These are phyloP conservation scores for Irpex lacteus DNA, from an alignment of 1,284 basidiomycete genomes.

Conservation along the genomic window DNA sequence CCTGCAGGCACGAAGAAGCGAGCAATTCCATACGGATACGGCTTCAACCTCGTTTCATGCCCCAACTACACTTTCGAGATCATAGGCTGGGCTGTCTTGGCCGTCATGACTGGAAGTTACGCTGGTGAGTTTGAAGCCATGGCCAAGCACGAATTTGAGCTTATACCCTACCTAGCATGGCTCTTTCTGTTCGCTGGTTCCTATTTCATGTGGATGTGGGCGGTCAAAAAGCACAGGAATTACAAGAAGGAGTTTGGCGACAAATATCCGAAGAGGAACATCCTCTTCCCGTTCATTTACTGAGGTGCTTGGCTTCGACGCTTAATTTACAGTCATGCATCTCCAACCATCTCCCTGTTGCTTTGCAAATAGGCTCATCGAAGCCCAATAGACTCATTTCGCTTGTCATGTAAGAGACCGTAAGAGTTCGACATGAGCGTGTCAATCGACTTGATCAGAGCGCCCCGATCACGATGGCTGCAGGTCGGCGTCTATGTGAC, in stretches of 20 bases:
- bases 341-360: not conserved
- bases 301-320: slow-evolving; percentile 24
- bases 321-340: not conserved
- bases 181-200: slow-evolving; percentile 71
- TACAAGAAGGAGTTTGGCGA: slow-evolving; percentile 95
- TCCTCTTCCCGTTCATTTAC: slow-evolving; percentile 77
- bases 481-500: not conserved
- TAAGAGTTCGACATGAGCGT: not conserved
- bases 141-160: not conserved
- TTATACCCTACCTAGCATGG: slow-evolving; percentile 39
- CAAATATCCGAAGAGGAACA: slow-evolving; percentile 80
- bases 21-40: slow-evolving; percentile 83
- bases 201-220: slow-evolving; percentile 86
- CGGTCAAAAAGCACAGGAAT: slow-evolving; percentile 84
- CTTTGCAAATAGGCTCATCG: not conserved
- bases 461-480: not conserved
- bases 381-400: not conserved
- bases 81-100: slow-evolving; percentile 74
- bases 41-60: slow-evolving; percentile 83
- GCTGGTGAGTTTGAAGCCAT: slow-evolving; percentile 55
- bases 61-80: slow-evolving; percentile 97
- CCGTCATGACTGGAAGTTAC: slow-evolving; percentile 77
- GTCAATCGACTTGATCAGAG: not conserved
- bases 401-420: not conserved
- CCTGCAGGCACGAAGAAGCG: slow-evolving; percentile 80